Percentiles rank a stretch among this genome's conserved stretches.
phyloP scores from a whole-genome alignment of 306 rosid genomes.

The Nissolia schottii region DNA sequence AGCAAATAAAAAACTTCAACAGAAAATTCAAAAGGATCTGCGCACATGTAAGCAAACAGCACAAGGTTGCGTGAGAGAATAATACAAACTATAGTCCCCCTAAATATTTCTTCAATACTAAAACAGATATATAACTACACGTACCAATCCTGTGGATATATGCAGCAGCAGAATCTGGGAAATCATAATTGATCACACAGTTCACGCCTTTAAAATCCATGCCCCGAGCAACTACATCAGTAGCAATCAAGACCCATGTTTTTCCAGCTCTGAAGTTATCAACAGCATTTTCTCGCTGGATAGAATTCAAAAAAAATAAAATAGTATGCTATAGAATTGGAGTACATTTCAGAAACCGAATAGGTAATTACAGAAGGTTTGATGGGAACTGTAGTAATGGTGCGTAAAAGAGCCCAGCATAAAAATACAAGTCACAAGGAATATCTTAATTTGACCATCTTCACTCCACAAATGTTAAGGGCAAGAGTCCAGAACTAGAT shows the following conservation, averaged over 20 bases:
- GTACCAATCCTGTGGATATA: constrained; percentile 92
- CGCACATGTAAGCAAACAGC: neutral
- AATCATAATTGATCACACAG: constrained; percentile 88
- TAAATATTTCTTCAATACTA: neutral
- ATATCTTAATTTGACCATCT: constrained; percentile 15
- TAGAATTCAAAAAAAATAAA: constrained; percentile 19
- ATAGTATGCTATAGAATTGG: neutral
- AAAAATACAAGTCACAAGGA: neutral
- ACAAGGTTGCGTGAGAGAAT: neutral
- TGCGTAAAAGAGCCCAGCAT: neutral
- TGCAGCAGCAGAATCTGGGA: constrained; percentile 86
- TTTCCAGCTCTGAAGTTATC: constrained; percentile 91
- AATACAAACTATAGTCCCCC: neutral
- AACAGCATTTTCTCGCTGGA: constrained; percentile 86
- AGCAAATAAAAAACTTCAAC: neutral
- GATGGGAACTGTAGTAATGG: neutral
- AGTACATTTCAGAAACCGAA: neutral
- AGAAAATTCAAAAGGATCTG: neutral
- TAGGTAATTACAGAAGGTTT: neutral
- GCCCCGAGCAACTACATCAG: constrained; percentile 96
- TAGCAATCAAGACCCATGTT: constrained; percentile 95
- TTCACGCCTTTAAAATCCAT: constrained; percentile 95
- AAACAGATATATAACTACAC: constrained; percentile 18
- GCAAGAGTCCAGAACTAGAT: neutral
- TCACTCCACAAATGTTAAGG: neutral